Base-by-base conservation (phyloP, 75 land plant genomes). In the Cupressus sempervirens region DNA sequence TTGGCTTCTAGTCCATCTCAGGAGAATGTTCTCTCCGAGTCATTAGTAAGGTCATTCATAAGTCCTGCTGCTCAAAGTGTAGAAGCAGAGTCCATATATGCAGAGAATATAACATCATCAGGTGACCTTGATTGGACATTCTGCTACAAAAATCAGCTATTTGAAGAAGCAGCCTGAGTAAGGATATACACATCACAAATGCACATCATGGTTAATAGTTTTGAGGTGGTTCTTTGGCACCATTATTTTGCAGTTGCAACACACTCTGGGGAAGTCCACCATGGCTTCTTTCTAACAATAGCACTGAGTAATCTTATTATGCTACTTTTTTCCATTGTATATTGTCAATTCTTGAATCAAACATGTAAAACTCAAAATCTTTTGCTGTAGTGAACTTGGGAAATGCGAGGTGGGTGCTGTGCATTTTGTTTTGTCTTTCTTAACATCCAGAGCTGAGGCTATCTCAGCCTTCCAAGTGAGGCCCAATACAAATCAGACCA, bases 111-210 rank as follows among this genome's bases (percentile, higher is more conserved):
- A n/a, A 46, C 75, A 30, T 53, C 88, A 86, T 92, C 93, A 52
- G 85, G 45, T 36, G 91, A 90, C 82, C 87, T 87, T 68, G 91
- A 90, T 86, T 92, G 91, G 89, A 86, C 67, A 43, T 58, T 88
- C 16, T 90, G 83, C 85, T 90, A 85, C 83, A 83, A 83, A 72
- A 89, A 91, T 82, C 38, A 84, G 9, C 79, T 89, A 62, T 89
- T 85, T 80, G 76, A 87, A 85, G 82, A 75, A 74, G 84, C 84
- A 40, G 10, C 81, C 23, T 70, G 40, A 82, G 23, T 9, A 50
- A 52, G 20, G 29, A 20, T 46, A 53, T 52, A 50, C 35, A 26
- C 83, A 82, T 82, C 32, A 43, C 45, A 6, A 43, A 53, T 52
- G 16, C 35, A 26, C 83, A 82, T 82, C 15, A 6, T 7, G 1